phyloP scores from a whole-genome alignment of 75 land plant species.

The Pinus albicaulis region DNA sequence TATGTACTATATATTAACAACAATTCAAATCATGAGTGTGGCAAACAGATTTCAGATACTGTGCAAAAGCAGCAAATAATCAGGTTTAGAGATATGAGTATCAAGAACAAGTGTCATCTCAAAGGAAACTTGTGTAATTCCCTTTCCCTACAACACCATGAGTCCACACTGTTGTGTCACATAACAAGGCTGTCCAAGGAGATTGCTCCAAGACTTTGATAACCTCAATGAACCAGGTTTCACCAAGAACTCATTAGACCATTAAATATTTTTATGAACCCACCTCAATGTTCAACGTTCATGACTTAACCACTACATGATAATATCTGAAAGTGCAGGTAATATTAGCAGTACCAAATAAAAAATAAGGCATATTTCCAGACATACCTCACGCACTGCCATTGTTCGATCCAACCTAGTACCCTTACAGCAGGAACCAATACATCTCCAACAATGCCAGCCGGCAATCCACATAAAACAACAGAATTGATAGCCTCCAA shows the following conservation, averaged over 20 bases:
- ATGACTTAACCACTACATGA: not conserved
- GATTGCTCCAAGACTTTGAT: not conserved
- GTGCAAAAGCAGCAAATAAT: not conserved
- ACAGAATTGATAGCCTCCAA: slow-evolving; percentile 32
- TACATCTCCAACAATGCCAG: slow-evolving; percentile 15
- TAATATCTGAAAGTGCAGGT: not conserved
- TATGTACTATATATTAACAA: too few species aligned
- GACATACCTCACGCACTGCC: slow-evolving; percentile 30
- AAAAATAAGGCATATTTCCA: not conserved
- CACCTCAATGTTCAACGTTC: too few species aligned
- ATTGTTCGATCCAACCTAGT: slow-evolving; percentile 28
- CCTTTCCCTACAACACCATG: not conserved
- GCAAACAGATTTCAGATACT: not conserved
- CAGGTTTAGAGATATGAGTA: not conserved
- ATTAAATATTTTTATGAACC: too few species aligned
- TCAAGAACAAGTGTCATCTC: not conserved
- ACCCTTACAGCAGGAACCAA: slow-evolving; percentile 25
- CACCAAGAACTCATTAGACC: not conserved
- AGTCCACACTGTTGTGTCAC: not conserved
- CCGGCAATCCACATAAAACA: slow-evolving; percentile 29
- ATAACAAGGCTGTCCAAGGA: not conserved
- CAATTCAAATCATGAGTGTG: too few species aligned
- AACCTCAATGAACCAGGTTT: not conserved
- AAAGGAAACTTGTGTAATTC: not conserved
- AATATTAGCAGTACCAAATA: too few species aligned